phyloP scores from a whole-genome alignment of 441 rosid genomes.

The Populus hybrid region DNA sequence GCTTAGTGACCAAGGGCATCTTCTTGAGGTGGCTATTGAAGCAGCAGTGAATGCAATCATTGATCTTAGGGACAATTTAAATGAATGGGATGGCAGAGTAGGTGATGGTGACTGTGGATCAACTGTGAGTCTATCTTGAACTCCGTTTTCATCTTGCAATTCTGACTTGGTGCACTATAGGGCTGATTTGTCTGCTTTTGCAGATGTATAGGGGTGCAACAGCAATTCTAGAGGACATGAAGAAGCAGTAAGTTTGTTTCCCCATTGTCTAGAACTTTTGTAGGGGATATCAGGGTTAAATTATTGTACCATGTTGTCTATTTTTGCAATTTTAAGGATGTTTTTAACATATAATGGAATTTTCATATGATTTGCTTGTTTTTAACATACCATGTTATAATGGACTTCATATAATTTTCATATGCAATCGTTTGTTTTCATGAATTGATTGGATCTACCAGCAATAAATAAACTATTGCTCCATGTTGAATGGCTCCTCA shows the following conservation, averaged over 20 bases:
- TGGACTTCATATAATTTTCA: neutral
- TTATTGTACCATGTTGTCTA: neutral
- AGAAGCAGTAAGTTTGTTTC: slow-evolving; percentile 53
- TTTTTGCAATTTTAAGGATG: neutral
- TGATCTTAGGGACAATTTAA: slow-evolving; percentile 60
- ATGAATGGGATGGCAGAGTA: slow-evolving; percentile 94
- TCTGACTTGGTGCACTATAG: slow-evolving; percentile 5
- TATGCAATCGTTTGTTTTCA: neutral
- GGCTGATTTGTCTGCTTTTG: slow-evolving; percentile 21
- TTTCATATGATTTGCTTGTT: neutral
- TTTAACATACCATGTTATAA: no score
- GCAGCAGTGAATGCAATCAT: slow-evolving; percentile 77
- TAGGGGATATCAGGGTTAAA: neutral
- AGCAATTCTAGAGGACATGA: slow-evolving; percentile 82
- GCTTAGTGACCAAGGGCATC: slow-evolving; percentile 59
- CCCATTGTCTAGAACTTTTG: slow-evolving; percentile 14
- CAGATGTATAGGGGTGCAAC: slow-evolving; percentile 90
- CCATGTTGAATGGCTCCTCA: neutral
- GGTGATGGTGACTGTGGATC: slow-evolving; percentile 99
- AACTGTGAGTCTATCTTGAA: slow-evolving; percentile 55
- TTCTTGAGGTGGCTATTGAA: slow-evolving; percentile 81
- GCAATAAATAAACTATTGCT: neutral
- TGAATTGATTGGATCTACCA: neutral
- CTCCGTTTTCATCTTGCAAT: slow-evolving; percentile 15
- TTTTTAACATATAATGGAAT: neutral